Evolutionary conservation across 73 alveolate genomes (phyloP).

Genomic region (Uronychia setigera): DNA sequence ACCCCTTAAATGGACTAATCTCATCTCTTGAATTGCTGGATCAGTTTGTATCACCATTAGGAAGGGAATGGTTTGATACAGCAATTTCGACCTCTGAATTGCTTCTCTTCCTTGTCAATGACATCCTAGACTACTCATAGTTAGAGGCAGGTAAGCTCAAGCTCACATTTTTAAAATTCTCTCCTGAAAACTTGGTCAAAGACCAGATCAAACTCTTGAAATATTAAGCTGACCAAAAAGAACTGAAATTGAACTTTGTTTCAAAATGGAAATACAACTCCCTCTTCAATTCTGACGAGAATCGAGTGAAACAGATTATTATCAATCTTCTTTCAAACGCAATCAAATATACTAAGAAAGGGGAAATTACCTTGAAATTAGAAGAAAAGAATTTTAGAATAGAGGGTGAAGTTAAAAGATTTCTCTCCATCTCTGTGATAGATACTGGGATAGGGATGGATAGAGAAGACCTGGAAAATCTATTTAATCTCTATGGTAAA

Average conservation of each 20-base stretch:
- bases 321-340: slow-evolving; percentile 42
- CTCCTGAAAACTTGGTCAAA: slow-evolving; percentile 1
- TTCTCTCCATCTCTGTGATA: background rate
- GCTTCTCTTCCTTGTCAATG: slow-evolving; percentile 29
- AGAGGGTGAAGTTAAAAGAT: background rate
- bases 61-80: slow-evolving; percentile 1
- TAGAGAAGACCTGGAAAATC: background rate
- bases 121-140: slow-evolving; percentile 40
- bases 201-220: slow-evolving; percentile 1
- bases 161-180: slow-evolving; percentile 3
- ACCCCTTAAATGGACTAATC: slow-evolving; percentile 47
- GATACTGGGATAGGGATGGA: slow-evolving; percentile 27
- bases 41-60: background rate
- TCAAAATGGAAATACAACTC: background rate
- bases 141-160: slow-evolving; percentile 11
- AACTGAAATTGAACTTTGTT: slow-evolving; percentile 1
- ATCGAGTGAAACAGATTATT: slow-evolving; percentile 20
- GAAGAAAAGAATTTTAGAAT: too few relatives aligned
- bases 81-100: slow-evolving; percentile 23
- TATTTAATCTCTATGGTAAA: slow-evolving; percentile 11
- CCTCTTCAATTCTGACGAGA: slow-evolving; percentile 11
- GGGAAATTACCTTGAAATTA: background rate
- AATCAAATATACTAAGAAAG: slow-evolving; percentile 25
- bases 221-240: slow-evolving; percentile 17
- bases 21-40: slow-evolving; percentile 12